These are phyloP conservation scores for Saccharomyces uvarum DNA, from an alignment of 1,139 yeast species.

Conservation along the genomic window DNA sequence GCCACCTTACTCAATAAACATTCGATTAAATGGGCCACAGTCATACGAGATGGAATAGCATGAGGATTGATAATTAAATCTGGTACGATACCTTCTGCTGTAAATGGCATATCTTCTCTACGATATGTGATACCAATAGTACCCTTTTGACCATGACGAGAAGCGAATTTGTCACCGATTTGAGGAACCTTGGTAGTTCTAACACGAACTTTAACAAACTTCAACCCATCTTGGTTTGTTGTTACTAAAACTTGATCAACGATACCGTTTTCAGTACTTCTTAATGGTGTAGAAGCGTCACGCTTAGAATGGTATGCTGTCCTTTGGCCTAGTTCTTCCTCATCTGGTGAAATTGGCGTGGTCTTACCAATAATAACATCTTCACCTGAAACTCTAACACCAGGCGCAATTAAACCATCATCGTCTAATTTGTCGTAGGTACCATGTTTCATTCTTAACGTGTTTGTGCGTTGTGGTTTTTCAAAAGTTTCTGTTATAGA, in stretches of 20 bases:
- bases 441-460: conserved; percentile 92
- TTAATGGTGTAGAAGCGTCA: conserved; percentile 94
- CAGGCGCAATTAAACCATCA: conserved; percentile 96
- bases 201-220: conserved; percentile 96
- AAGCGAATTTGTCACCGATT: conserved; percentile 98
- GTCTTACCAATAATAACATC: conserved; percentile 97
- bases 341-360: conserved; percentile 96
- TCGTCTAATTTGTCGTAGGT: conserved; percentile 96
- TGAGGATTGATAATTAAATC: conserved; percentile 96
- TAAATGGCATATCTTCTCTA: conserved; percentile 98
- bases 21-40: conserved; percentile 98
- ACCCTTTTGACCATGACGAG: conserved; percentile 99
- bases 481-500: conserved; percentile 93
- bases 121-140: conserved; percentile 98
- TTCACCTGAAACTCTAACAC: conserved; percentile 97
- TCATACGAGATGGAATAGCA: conserved; percentile 99
- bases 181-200: conserved; percentile 97
- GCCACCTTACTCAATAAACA: conserved; percentile 94
- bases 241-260: conserved; percentile 95
- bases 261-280: conserved; percentile 96
- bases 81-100: conserved; percentile 94
- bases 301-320: conserved; percentile 96
- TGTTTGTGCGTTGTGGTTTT: conserved; percentile 89
- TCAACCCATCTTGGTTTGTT: conserved; percentile 95
- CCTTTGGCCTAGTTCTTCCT: conserved; percentile 96